phyloP scores from a whole-genome alignment of 179 eudicot species.

The Silene vulgaris region DNA sequence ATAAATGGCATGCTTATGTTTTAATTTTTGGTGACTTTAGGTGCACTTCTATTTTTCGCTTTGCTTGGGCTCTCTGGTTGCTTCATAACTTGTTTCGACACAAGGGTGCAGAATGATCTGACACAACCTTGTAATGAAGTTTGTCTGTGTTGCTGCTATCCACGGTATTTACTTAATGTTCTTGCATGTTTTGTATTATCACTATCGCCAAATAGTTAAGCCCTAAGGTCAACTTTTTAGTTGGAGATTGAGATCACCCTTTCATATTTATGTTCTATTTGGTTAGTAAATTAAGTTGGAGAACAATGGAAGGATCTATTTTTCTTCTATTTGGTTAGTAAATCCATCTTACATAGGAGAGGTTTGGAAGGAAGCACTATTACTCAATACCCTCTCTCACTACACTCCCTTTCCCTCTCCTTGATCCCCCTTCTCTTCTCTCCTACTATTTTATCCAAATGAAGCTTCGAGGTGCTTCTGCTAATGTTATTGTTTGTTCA shows the following conservation, averaged over 20 bases:
- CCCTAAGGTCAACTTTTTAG: background rate
- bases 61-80: constrained; percentile 90
- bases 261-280: background rate
- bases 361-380: background rate
- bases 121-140: constrained; percentile 93
- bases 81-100: constrained; percentile 88
- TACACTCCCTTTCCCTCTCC: background rate
- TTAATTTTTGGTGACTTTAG: constrained; percentile 35
- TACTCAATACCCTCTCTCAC: background rate
- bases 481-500: constrained; percentile 6
- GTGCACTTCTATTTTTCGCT: constrained; percentile 84
- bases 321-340: too few species aligned
- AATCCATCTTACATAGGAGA: background rate
- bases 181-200: background rate
- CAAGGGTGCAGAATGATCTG: constrained; percentile 82
- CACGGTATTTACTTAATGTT: constrained; percentile 50
- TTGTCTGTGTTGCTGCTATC: constrained; percentile 93
- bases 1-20: background rate
- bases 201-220: background rate
- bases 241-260: background rate
- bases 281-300: too few species aligned
- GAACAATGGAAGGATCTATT: background rate
- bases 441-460: background rate
- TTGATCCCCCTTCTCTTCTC: background rate
- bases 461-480: background rate